A percentile compares a stretch with the other conserved stretches of the same genome.
These are phyloP conservation scores for Pythium aquatile DNA, from an alignment of 352 stramenopile species.

Conservation along the genomic window DNA sequence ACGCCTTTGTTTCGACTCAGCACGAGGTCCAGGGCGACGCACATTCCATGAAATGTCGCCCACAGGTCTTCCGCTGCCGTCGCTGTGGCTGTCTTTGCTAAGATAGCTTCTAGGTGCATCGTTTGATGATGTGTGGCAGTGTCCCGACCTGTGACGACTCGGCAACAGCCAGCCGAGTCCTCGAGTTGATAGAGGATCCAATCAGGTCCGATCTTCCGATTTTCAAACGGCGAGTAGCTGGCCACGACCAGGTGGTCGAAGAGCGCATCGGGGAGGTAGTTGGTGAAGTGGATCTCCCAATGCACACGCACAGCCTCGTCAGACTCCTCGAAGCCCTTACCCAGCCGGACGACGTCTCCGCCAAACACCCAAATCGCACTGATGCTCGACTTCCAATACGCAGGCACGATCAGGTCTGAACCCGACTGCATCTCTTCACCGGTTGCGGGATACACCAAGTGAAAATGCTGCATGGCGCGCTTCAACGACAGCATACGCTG, in stretches of 20 bases:
- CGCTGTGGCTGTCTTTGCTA: neutral
- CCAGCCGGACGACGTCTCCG: slow-evolving; percentile 1
- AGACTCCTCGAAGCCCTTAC: neutral
- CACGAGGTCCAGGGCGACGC: neutral
- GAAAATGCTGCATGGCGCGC: slow-evolving; percentile 17
- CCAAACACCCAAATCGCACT: slow-evolving; percentile 13
- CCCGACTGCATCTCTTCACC: slow-evolving; percentile 8
- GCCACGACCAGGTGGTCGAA: slow-evolving; percentile 22
- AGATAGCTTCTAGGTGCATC: slow-evolving; percentile 6
- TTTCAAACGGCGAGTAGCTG: slow-evolving; percentile 14
- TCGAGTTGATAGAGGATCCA: slow-evolving; percentile 10
- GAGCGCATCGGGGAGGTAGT: slow-evolving; percentile 1
- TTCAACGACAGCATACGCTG: slow-evolving; percentile 25
- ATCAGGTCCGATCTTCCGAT: slow-evolving; percentile 2
- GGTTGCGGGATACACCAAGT: slow-evolving; percentile 14
- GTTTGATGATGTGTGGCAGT: neutral
- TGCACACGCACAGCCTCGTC: slow-evolving; percentile 11
- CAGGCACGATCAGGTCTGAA: slow-evolving; percentile 16
- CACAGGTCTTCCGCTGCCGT: neutral
- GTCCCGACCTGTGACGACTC: slow-evolving; percentile 6
- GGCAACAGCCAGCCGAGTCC: neutral
- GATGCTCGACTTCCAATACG: slow-evolving; percentile 4
- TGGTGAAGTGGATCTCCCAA: slow-evolving; percentile 15
- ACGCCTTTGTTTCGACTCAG: slow-evolving; percentile 7
- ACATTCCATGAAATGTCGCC: neutral